A percentile compares a stretch with the other conserved stretches of the same genome.
Conservation (phyloP, 192 early-diverging fungal species). For the Thoreauomyces humboldtii region DNA sequence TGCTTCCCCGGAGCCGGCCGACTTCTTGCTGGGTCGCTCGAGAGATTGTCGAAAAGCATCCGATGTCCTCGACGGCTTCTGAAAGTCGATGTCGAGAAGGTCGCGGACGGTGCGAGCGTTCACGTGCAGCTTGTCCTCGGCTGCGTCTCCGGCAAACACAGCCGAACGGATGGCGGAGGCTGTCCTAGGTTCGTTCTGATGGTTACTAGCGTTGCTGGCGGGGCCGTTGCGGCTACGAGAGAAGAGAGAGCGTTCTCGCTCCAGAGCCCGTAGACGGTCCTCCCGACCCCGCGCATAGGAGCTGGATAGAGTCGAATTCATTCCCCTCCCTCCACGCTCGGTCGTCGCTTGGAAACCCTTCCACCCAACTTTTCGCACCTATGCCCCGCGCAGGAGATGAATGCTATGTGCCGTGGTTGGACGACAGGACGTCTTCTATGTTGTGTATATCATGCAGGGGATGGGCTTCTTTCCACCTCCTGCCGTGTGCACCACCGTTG, state of each 20-base stretch:
- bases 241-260: constrained; percentile 26
- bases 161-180: constrained; percentile 6
- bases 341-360: no score
- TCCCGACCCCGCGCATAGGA: constrained; percentile 6
- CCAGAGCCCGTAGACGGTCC: constrained; percentile 32
- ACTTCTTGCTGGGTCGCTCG: constrained; percentile 7
- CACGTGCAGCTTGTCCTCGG: constrained; percentile 3
- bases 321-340: no score
- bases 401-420: no score
- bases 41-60: neutral
- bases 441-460: no score
- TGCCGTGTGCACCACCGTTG: no score
- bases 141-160: neutral
- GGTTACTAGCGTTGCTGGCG: neutral
- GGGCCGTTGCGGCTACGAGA: neutral
- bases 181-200: neutral
- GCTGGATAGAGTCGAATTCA: no score
- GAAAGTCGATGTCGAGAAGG: neutral
- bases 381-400: no score
- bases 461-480: no score
- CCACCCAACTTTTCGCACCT: no score
- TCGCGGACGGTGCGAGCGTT: constrained; percentile 1
- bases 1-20: no score
- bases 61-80: neutral
- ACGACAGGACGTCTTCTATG: no score